Evolutionary conservation across 345 rosid species (phyloP), one percentile per base, ranked within the genome.

Genomic region (Aethionema arabicum): DNA sequence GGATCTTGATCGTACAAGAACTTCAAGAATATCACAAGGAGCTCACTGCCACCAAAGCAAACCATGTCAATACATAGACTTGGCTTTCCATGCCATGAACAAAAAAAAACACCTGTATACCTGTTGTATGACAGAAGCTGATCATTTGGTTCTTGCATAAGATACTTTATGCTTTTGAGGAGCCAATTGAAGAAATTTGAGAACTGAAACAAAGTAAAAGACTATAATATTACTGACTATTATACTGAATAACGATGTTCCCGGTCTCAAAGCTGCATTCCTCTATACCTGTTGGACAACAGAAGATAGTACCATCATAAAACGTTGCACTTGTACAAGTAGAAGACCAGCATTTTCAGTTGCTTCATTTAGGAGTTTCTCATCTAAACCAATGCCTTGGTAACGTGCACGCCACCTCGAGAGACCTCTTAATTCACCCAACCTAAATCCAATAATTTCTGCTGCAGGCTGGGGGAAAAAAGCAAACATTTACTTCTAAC

Each of bases 111-210:
- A 46, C 11, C 31, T 32, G 39, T 80, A 72, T 68, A 89, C 95
- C 93, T 82, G 75, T 87, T 87, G 78, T 77, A 83, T 56, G 80
- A 77, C 15, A 69, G 76, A 78, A 79, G 85, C 79, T 86, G 95
- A 76, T 92, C 98, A 52, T 80, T 85, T 70, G 95, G 91, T 74
- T 92, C 96, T 79, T 83, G 87, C 93, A 83, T 88, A 40, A 83
- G 82, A 63, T 77, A 76, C 74, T 92, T 89, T 77, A 89, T 83
- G 72, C 91, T 80, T 71, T 82, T 89, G 71, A 86, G 81, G 48
- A 91, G 88, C 96, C 95, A 91, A 72, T 74, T 83, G 74, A 88
- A 91, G 82, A 91, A 91, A 75, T 89, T 92, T 68, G 93, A 81
- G 70, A 85, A 89, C 95, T 85, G 86, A 72, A 65, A 75, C 38